Evolutionary conservation across 139 green algal species (phyloP), one percentile per base, ranked within the genome.

Genomic region (Bryopsis sp.): DNA sequence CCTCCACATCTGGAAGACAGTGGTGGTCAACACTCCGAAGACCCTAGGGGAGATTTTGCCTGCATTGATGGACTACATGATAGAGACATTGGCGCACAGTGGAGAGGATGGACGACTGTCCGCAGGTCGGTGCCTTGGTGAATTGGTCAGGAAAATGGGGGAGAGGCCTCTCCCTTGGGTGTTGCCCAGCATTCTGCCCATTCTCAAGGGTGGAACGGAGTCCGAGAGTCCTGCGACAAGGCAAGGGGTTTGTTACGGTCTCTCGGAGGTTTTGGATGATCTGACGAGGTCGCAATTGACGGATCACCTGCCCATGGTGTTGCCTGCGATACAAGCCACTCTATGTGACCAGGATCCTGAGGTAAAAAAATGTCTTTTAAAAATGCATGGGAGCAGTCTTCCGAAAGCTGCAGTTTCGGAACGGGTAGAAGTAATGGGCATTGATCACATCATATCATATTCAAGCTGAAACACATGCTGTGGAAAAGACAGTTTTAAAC

Each of bases 101-200:
- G 79, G 79, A 81, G 85, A 90, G 50, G 84, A 92, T 67, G 72
- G 74, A 61, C 72, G 76, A 32, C 73, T 84, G 72, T 81, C 87
- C 57, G 87, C 88, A 5, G 88, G 84, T 6, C 65, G 88, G 15
- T 92, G 85, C 71, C 78, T 98, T 47, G 94, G 92, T 2, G 94
- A 99, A 82, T 83, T 99, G 32, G 92, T 97, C 19, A 79, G 85
- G 38, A 98, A 98, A 86, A 90, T 98, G 81, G 94, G 93, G 26
- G 92, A 97, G 61, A 85, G 93, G 47, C 84, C 97, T 59, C n/a
- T n/a, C n/a, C n/a, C n/a, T n/a, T n/a, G n/a, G n/a, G n/a, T n/a
- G n/a, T 78, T 98, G 61, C 46, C 67, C 5, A 73, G 86, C 36
- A 92, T 97, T 73, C 72, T 98, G 6, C 94, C 94, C 61, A 97